phyloP scores from a whole-genome alignment of 2,329 filamentous ascomycete genomes.

The Sclerotiophoma versabilis region DNA sequence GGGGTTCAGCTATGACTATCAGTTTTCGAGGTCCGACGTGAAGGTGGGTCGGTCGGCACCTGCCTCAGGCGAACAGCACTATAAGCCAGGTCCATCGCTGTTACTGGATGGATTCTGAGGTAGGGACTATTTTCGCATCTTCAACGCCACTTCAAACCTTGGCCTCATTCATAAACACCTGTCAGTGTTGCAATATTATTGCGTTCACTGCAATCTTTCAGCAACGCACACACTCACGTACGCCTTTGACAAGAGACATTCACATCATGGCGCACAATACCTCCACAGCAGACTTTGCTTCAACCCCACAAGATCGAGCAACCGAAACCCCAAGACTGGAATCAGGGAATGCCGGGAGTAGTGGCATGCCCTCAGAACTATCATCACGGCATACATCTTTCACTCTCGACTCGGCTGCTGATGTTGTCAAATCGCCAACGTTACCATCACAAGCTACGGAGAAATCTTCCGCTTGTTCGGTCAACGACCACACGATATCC shows the following conservation, averaged over 20 bases:
- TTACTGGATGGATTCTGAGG: background rate
- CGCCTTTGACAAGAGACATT: background rate
- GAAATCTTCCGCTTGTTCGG: background rate
- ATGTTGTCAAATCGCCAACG: background rate
- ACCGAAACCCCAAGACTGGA: background rate
- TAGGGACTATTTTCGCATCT: conserved; percentile 1
- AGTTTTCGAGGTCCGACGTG: background rate
- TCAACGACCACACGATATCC: background rate
- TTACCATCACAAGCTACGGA: background rate
- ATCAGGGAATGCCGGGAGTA: background rate
- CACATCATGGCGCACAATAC: conserved; percentile 1
- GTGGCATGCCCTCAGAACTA: conserved; percentile 1
- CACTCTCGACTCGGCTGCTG: conserved; percentile 8
- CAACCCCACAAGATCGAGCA: background rate
- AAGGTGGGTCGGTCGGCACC: conserved; percentile 6
- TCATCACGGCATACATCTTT: conserved; percentile 16
- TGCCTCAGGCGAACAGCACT: background rate
- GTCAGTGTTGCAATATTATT: background rate
- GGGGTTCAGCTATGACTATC: background rate
- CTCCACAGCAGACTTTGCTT: conserved; percentile 2
- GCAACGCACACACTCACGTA: background rate
- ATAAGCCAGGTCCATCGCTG: conserved; percentile 5
- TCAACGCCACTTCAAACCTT: conserved; percentile 1
- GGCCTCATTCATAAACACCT: background rate
- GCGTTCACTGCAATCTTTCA: background rate